Evolutionary conservation across 2,329 filamentous ascomycete genomes (phyloP), one percentile per base, ranked within the genome.

Genomic region (Ascochyta fabae): DNA sequence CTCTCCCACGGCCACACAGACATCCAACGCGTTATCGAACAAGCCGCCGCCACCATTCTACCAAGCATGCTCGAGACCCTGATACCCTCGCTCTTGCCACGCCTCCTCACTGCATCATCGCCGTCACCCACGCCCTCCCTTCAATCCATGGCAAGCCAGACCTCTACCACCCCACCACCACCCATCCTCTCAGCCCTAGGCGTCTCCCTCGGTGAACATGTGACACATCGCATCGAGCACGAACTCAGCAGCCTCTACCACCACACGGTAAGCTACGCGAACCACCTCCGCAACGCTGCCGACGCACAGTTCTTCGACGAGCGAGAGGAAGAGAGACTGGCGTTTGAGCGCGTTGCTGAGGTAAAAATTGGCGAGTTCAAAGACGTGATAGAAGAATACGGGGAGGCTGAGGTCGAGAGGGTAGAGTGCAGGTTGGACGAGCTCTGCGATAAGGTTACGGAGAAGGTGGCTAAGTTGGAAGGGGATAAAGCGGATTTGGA

Each of bases 261-360:
- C 5, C 38, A 61, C 8, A 42, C 52, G 0, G 33, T 53, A 7
- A 40, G 48, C 19, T 39, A 59, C 10, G 58, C 58, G 2, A 29
- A 47, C 12, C 24, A 56, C 33, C 39, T 59, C 4, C 58, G 49
- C 4, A 33, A 22, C n/a, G 27, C 27, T 4, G 58, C 58, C 6
- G 55, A 61, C 4, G 48, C 33, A 4, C 54, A 60, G 5, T 60
- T 62, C 29, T 34, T 34, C 12, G 41, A 44, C 10, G 29, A 33
- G 26, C 29, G 16, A 2, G 41, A 43, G 27, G 16, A 5, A 2
- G 16, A 34, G 19, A 33, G 41, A 12, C 29, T 44, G 19, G 27
- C 27, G 16, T 34, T 44, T 23, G 27, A 33, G 5, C 8, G 41
- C 16, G 12, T 34, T 0, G 41, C 41, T 2, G 41, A 44, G 19